Percentiles rank a stretch among this genome's conserved stretches.
phyloP scores from a whole-genome alignment of 352 stramenopile genomes.

The Globisporangium solare region DNA sequence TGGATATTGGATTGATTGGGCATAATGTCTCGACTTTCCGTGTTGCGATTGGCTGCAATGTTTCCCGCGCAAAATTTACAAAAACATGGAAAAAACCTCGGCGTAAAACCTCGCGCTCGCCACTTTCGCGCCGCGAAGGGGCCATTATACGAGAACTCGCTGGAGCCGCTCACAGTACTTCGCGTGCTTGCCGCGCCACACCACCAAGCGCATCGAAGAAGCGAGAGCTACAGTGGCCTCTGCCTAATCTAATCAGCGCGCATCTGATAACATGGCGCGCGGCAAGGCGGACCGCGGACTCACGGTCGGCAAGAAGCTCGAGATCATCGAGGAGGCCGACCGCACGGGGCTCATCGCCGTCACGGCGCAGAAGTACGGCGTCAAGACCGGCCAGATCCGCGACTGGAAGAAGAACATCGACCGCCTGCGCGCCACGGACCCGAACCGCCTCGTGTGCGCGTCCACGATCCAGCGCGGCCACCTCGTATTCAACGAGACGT shows the following conservation, averaged over 20 bases:
- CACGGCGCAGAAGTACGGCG: constrained; percentile 82
- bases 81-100: too few relatives aligned
- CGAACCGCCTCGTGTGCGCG: constrained; percentile 72
- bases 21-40: too few relatives aligned
- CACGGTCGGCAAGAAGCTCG: constrained; percentile 86
- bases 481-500: constrained; percentile 86
- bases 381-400: constrained; percentile 84
- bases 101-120: too few relatives aligned
- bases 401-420: constrained; percentile 88
- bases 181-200: not conserved
- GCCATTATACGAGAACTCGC: constrained; percentile 43
- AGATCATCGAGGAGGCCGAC: constrained; percentile 85
- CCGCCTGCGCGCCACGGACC: constrained; percentile 67
- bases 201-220: not conserved
- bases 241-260: not conserved
- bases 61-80: too few relatives aligned
- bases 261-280: constrained; percentile 49
- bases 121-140: constrained; percentile 3
- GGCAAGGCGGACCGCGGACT: constrained; percentile 76
- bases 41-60: too few relatives aligned
- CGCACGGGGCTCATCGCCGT: constrained; percentile 70
- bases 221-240: constrained; percentile 6
- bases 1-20: too few relatives aligned
- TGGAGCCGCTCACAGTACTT: constrained; percentile 23
- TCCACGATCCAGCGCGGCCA: constrained; percentile 80